Base-by-base conservation (phyloP, 345 rosid species). In the Hypericum androsaemum region DNA sequence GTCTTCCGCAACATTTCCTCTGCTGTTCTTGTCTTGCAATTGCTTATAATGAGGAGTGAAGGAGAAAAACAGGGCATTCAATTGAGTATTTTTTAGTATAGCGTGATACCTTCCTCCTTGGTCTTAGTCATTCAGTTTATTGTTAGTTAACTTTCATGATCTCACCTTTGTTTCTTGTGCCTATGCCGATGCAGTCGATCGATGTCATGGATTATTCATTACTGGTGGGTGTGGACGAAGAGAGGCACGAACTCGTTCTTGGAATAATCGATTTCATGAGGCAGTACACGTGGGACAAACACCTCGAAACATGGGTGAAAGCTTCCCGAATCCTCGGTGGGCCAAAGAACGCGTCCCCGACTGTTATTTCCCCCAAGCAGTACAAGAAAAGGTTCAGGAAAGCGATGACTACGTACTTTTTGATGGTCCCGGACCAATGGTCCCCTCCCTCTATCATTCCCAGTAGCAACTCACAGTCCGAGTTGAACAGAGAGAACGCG, bases 221-320 rank as follows among this genome's bases (percentile, higher is more conserved):
- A 15, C 41, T 64, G 44, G 69, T 58, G 41, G 69, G 69, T 5
- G 43, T 64, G 53, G 69, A 64, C 10, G 69, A 58, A 49, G 62
- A 58, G 42, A 58, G 35, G 37, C 69, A 64, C 6, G 59, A 64
- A 54, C 54, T 64, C 13, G 69, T 64, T 1, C 54, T 58, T 0
- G 69, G 69, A 36, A 64, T 64, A 36, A 64, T 64, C 17, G 69
- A 64, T 41, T 64, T 64, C 49, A 64, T 64, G 63, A 58, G 69
- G 28, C 69, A 64, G 49, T 64, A 64, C 52, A 64, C 69, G 0
- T 64, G 69, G 69, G 69, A 64, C 59, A 64, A 64, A 43, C 69
- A 64, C 42, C 59, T 64, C 9, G 69, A 64, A 58, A 64, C 69
- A 0, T 64, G 69, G 69, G 69, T 64, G 50, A 64, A 64, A 54